phyloP scores from a whole-genome alignment of 257 asterid species.

The Solanum phureja region DNA sequence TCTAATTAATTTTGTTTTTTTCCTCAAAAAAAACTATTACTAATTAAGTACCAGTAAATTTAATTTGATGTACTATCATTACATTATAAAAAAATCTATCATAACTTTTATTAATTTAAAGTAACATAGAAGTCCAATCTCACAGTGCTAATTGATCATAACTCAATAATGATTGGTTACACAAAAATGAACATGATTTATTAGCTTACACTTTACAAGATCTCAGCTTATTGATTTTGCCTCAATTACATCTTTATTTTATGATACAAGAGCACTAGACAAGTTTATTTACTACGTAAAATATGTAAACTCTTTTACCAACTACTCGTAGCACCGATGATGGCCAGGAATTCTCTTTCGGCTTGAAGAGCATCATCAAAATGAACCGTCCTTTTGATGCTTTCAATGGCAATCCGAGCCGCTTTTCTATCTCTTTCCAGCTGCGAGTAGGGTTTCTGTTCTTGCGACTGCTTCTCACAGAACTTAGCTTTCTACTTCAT shows the following conservation, averaged over 20 bases:
- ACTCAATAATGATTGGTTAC: not conserved
- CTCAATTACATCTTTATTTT: not conserved
- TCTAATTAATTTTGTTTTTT: no score
- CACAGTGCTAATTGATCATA: not conserved
- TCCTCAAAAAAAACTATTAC: no score
- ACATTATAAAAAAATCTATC: no score
- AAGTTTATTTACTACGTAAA: not conserved
- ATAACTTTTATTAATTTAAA: no score
- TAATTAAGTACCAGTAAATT: no score
- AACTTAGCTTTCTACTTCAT: not conserved
- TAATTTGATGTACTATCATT: no score
- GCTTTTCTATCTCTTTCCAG: not conserved
- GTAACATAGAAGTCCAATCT: no score
- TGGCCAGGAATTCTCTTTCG: not conserved
- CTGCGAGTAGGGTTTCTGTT: not conserved
- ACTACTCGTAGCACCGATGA: not conserved
- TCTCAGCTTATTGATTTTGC: not conserved
- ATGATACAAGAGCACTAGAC: not conserved
- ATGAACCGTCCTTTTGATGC: not conserved
- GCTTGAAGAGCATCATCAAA: not conserved
- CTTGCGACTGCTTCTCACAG: not conserved
- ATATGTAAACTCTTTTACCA: not conserved
- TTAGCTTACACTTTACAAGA: not conserved
- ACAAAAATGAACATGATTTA: not conserved
- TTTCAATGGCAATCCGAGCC: not conserved